Evolutionary conservation across 176 grass and related monocot genomes (phyloP).

Genomic region (Rhynchospora pubera): DNA sequence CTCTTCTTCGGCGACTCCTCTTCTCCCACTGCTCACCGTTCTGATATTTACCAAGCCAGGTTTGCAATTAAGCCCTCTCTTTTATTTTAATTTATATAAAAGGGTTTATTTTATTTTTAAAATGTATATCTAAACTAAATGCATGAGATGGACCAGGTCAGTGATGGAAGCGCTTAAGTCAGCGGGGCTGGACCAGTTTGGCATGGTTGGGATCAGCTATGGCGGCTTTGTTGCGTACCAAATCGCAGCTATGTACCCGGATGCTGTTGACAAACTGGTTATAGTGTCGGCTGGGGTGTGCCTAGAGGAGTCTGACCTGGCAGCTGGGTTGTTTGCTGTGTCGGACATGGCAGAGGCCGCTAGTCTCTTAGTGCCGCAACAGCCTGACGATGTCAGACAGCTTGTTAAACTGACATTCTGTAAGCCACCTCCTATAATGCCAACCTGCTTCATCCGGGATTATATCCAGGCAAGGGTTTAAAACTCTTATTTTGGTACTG

Average conservation of each 20-base stretch:
- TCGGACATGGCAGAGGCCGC: conserved; percentile 53
- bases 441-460: conserved; percentile 46
- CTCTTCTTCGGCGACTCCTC: conserved; percentile 76
- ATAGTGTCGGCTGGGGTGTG: conserved; percentile 61
- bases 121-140: not conserved
- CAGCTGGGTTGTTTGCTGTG: conserved; percentile 56
- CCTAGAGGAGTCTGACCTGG: conserved; percentile 66
- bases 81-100: not conserved
- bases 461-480: conserved; percentile 16
- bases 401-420: conserved; percentile 66
- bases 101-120: not conserved
- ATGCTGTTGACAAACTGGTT: conserved; percentile 50
- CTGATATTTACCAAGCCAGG: conserved; percentile 67
- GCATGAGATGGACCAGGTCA: conserved; percentile 13
- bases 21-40: conserved; percentile 45
- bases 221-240: conserved; percentile 84
- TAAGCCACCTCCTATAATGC: conserved; percentile 59
- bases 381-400: conserved; percentile 58
- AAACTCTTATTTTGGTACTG: not conserved
- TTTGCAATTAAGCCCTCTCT: not conserved
- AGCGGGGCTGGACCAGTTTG: conserved; percentile 37
- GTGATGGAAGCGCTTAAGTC: conserved; percentile 26
- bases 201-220: conserved; percentile 67
- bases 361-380: conserved; percentile 65
- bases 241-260: conserved; percentile 52